Evolutionary conservation across 228 moss, liverwort and hornwort genomes (phyloP), one percentile per base, ranked within the genome.

Genomic region (Sphagnum magellanicum): DNA sequence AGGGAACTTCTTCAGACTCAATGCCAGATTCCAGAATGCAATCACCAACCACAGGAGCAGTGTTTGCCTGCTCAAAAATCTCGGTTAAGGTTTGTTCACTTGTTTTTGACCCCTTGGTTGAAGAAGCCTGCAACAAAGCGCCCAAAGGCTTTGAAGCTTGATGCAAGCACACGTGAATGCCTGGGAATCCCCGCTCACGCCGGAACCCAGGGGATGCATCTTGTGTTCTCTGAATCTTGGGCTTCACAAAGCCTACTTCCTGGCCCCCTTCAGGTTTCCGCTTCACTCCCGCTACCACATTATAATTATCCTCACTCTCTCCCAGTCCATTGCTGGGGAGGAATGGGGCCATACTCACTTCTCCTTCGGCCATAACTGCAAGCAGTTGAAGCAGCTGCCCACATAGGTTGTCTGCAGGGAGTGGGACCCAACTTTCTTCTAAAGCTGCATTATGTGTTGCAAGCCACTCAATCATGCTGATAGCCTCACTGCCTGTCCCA

Each of bases 331-430:
- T 83, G 55, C 81, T 76, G 50, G 98, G 98, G 12, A 98, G 70
- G 50, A 77, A 87, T 48, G 98, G 94, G 61, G 78, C 81, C 32
- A 98, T 75, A 57, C 68, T 73, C 14, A 89, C 72, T 71, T 87
- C 89, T 13, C 85, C 83, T 48, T 81, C 79, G 66, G 90, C 88
- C 51, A 92, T 81, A 47, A 84, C 53, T 62, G 85, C 90, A 70
- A 98, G 87, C 59, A 98, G 84, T 74, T 98, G 92, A 73, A 89
- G 78, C 15, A 98, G 80, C 80, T 98, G 92, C 65, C 94, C 94
- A 75, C 86, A 86, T 10, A 78, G 69, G 63, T 84, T 89, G 48
- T 92, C 87, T 49, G 86, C 72, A 14, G 92, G 89, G 58, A 98
- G 62, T 12, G 89, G 68, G 67, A 98, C 81, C 98, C 98, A 94